Evolutionary conservation across 1,284 basidiomycete species (phyloP).

Genomic region (Marasmius tenuissimus): DNA sequence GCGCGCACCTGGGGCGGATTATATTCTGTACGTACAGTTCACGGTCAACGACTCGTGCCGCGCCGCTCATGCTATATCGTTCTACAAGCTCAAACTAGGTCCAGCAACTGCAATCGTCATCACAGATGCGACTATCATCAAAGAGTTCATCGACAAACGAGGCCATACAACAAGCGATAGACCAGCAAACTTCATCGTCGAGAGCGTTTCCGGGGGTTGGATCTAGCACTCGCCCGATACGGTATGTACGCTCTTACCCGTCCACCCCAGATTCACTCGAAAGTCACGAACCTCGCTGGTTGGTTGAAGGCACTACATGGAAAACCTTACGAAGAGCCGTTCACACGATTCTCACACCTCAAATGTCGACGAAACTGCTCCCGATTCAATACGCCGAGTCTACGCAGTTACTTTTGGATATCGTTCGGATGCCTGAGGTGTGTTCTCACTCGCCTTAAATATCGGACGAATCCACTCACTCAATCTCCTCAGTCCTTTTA

Average conservation of each 20-base stretch:
- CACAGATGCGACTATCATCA: constrained; percentile 11
- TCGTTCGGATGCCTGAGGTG: constrained; percentile 27
- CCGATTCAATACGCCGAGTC: constrained; percentile 29
- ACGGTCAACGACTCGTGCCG: background rate
- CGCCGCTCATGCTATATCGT: background rate
- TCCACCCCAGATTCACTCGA: no score
- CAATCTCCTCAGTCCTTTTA: constrained; percentile 23
- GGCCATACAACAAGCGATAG: constrained; percentile 10
- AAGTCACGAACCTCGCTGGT: no score
- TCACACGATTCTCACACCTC: constrained; percentile 26
- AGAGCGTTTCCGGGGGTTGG: constrained; percentile 14
- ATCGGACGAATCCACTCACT: background rate
- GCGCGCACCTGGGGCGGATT: constrained; percentile 16
- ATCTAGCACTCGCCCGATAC: constrained; percentile 13
- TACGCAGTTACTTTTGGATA: constrained; percentile 30
- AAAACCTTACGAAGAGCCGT: constrained; percentile 23
- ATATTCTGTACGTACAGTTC: constrained; percentile 8
- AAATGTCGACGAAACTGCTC: constrained; percentile 23
- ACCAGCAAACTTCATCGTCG: constrained; percentile 9
- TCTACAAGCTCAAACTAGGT: constrained; percentile 11
- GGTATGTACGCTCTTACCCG: background rate
- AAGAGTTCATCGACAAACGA: constrained; percentile 16
- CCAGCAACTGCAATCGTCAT: constrained; percentile 14
- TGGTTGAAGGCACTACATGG: constrained; percentile 27
- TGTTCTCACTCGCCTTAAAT: background rate